Evolutionary conservation across 1,284 basidiomycete genomes (phyloP), one percentile per base, ranked within the genome.

Genomic region (Microbotryum intermedium): DNA sequence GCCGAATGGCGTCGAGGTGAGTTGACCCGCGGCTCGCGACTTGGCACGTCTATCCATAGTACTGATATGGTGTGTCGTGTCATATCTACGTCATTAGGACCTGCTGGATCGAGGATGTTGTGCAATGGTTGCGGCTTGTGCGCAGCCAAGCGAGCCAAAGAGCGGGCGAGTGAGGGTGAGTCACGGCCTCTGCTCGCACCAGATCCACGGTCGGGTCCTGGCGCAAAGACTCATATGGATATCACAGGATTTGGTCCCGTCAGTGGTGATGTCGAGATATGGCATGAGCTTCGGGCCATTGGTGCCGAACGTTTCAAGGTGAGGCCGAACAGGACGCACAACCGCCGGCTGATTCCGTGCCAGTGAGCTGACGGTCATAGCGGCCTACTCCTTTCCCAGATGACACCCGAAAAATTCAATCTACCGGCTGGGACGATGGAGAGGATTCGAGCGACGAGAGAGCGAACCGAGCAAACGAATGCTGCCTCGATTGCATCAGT

Each of bases 291-390:
- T 1, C 28, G 30, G 11, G 55, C 3, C 2, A 65, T 67, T 44
- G 65, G 65, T 1, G n/a, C 23, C 6, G 65, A 64, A 39, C 57
- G 62, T 13, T 67, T 64, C 62, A 65, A 62, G 54, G 46, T 48
- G 20, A 20, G 46, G 46, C 18, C 34, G 13, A 39, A 39, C 34
- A 18, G 13, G 34, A 39, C 29, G 6, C 29, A 5, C 34, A 39
- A 9, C 34, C 4, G 3, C 34, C 11, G 34, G 34, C 34, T 39
- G 18, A 39, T 39, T 11, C 18, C 34, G 18, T 18, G 18, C 34
- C 34, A 16, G 18, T 16, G 34, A 39, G 34, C 34, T 39, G 34
- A 39, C 34, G 10, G 13, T 6, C 34, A 5, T 39, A 16, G 34
- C 16, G 4, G 10, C 34, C 18, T 39, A 16, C 13, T 39, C 34